Evolutionary conservation across 2,329 filamentous ascomycete species (phyloP), one percentile per base, ranked within the genome.

Genomic region (Aotearoamyces nothofagi): DNA sequence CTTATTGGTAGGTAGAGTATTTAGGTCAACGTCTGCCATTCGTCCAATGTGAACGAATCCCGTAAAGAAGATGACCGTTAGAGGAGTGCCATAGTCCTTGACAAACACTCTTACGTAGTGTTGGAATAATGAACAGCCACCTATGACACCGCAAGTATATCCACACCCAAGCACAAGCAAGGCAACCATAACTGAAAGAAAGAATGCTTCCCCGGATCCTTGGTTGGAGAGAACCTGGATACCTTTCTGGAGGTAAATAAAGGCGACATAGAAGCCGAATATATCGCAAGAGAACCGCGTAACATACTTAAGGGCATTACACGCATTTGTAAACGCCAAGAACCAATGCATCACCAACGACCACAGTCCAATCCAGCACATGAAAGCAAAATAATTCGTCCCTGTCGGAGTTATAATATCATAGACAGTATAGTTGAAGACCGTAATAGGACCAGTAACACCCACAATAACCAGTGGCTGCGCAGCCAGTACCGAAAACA

Each of bases 341-440:
- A 83, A 58, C 78, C 78, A 86, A 54, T 92, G 83, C 55, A 92
- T 75, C 14, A 86, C 60, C 12, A 92, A 57, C 1, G 82, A 77
- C 83, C 83, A 93, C 60, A 92, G 65, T 37, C 81, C 82, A 44
- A 92, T 81, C 78, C 84, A 87, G 44, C 74, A 77, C 84, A 92
- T 92, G 51, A 93, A 93, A 5, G 76, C 71, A 31, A 92, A 70
- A 47, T 87, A 92, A 46, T 86, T 76, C 4, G 78, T 79, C 1
- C 79, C 80, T 0, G 72, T 72, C 1, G 78, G 75, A 1, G 63
- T 58, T 48, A 93, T 80, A 39, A 93, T 92, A 51, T 90, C 78
- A 56, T 86, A 92, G 3, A 92, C 81, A 3, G 84, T 93, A 47
- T 92, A 92, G 50, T 92, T 92, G 49, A 92, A 92, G 15, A 92